Base-by-base conservation (phyloP, 2,329 filamentous ascomycete species). In the Colletotrichum higginsianum region DNA sequence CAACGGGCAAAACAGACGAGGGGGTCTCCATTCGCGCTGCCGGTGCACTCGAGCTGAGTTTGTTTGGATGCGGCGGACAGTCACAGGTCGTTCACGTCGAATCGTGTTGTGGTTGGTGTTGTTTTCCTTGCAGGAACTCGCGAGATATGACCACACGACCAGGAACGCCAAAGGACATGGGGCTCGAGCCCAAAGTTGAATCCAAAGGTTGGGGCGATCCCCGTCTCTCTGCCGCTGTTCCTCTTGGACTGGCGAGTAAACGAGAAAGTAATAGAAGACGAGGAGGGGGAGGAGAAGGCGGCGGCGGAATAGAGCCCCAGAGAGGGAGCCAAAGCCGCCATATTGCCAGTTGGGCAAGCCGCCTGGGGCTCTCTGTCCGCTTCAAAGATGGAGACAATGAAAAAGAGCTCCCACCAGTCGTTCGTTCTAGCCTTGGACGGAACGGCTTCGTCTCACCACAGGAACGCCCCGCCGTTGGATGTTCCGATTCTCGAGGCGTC, bases 331-430 rank as follows among this genome's bases (percentile, higher is more conserved):
- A 62, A 63, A 63, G 57, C 57, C 64, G 44, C 58, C 15, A 26
- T 26, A 2, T 35, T 35, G 30, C 8, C 8, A 35, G 38, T 58
- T 63, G 38, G 58, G 50, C 38, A 56, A 26, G 21, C 53, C 23
- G 35, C 53, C 38, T 15, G 23, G 23, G 38, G 44, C 26, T 53
- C 26, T 53, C 15, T 26, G 44, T 23, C n/a, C 42, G n/a, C 5
- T 38, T 53, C 46, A 60, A 58, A 58, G 47, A 60, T 23, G 3
- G 40, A 40, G 38, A 66, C 66, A 53, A 61, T 55, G 65, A 40
- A 46, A 62, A 61, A 38, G 38, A n/a, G 30, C 40, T 13, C 26
- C 40, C 26, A 18, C 38, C 30, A n/a, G 38, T 52, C 38, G 12
- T 30, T 30, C 21, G 21, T 30, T 13, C 38, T 15, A n/a, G 44